These are phyloP conservation scores for Coemansia sp. DNA, from an alignment of 192 early-diverging fungal species.

Conservation along the genomic window DNA sequence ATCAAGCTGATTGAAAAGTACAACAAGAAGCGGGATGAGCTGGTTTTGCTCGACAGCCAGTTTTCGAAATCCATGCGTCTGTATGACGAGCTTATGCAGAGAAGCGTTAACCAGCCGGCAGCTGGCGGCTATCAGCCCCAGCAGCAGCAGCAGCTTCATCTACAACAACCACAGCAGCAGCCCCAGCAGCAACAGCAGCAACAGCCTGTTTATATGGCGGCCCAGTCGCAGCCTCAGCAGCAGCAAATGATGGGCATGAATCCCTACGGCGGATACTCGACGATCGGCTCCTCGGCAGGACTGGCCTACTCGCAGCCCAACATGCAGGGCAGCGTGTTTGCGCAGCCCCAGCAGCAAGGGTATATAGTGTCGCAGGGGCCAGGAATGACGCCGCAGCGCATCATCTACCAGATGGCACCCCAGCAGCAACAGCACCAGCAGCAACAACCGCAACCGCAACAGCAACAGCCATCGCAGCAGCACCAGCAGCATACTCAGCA, in stretches of 20 bases:
- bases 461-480: too few species aligned
- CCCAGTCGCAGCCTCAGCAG: conserved; percentile 17
- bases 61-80: conserved; percentile 35
- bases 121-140: conserved; percentile 1
- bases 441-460: conserved; percentile 16
- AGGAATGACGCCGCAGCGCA: neutral
- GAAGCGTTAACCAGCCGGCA: conserved; percentile 14
- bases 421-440: conserved; percentile 7
- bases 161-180: conserved; percentile 4
- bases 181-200: neutral
- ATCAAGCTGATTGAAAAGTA: conserved; percentile 82
- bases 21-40: conserved; percentile 75
- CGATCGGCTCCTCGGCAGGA: neutral
- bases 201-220: conserved; percentile 1
- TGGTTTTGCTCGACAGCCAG: conserved; percentile 26
- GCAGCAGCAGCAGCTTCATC: conserved; percentile 15
- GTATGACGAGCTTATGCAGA: conserved; percentile 50
- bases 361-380: conserved; percentile 9
- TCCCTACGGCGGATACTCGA: conserved; percentile 10
- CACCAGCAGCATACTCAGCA: conserved; percentile 9
- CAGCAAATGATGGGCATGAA: conserved; percentile 3
- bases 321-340: neutral
- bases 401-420: conserved; percentile 6
- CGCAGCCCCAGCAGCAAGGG: conserved; percentile 12
- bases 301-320: conserved; percentile 14